A percentile compares a stretch with the other conserved stretches of the same genome.
These are phyloP conservation scores for Fibroporia radiculosa DNA, from an alignment of 768 basidiomycete genomes.

Conservation along the genomic window DNA sequence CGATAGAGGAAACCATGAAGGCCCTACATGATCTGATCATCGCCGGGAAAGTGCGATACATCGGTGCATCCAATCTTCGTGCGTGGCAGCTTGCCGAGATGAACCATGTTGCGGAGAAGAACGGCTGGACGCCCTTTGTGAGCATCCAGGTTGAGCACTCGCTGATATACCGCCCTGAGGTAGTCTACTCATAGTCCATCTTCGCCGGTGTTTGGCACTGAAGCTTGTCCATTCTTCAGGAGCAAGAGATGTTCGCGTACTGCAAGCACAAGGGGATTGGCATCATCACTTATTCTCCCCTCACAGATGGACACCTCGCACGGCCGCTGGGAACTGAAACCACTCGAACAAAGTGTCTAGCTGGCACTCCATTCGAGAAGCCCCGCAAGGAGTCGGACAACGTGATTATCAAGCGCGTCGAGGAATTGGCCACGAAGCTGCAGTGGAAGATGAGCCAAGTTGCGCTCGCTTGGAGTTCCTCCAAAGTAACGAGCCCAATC, in stretches of 20 bases:
- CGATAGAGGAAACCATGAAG: conserved; percentile 41
- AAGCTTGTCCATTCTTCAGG: conserved; percentile 27
- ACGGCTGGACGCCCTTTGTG: conserved; percentile 46
- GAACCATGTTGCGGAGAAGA: conserved; percentile 35
- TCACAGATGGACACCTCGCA: conserved; percentile 32
- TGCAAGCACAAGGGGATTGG: conserved; percentile 44
- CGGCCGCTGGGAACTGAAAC: conserved; percentile 27
- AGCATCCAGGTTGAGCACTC: conserved; percentile 51
- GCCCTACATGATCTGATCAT: conserved; percentile 43
- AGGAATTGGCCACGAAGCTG: conserved; percentile 33
- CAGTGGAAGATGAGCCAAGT: conserved; percentile 37
- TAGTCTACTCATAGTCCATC: no score
- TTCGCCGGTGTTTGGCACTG: no score
- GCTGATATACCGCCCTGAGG: conserved; percentile 49
- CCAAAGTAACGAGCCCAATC: conserved; percentile 38
- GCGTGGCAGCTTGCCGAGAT: conserved; percentile 28
- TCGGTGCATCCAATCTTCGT: conserved; percentile 29
- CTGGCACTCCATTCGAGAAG: conserved; percentile 20
- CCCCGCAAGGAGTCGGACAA: conserved; percentile 22
- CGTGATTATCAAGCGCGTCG: conserved; percentile 31
- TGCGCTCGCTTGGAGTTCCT: conserved; percentile 33
- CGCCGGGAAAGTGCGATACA: conserved; percentile 41
- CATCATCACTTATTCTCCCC: conserved; percentile 43
- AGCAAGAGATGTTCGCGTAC: conserved; percentile 37
- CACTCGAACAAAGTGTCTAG: conserved; percentile 7